Evolutionary conservation across 2,329 filamentous ascomycete species (phyloP).

Genomic region (Phoma herbarum): DNA sequence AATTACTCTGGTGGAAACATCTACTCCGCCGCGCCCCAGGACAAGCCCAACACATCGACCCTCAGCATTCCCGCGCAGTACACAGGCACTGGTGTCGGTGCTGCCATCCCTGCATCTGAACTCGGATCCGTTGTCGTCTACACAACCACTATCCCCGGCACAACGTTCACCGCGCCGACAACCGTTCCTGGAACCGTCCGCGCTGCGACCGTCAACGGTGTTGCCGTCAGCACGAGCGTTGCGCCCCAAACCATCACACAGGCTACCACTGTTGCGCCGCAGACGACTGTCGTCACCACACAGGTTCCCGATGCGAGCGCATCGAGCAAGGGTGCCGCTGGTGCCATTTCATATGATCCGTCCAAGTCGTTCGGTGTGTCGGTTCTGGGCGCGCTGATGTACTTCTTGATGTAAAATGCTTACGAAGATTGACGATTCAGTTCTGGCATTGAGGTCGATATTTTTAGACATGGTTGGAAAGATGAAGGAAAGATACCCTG

Average conservation of each 20-base stretch:
- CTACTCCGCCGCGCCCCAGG: slow-evolving; percentile 50
- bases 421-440: not conserved
- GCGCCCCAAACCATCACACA: slow-evolving; percentile 32
- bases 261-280: slow-evolving; percentile 36
- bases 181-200: slow-evolving; percentile 32
- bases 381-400: slow-evolving; percentile 38
- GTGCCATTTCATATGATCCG: slow-evolving; percentile 26
- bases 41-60: slow-evolving; percentile 56
- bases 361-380: slow-evolving; percentile 36
- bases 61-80: slow-evolving; percentile 57
- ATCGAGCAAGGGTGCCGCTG: slow-evolving; percentile 25
- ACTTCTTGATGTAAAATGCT: slow-evolving; percentile 18
- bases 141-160: slow-evolving; percentile 45
- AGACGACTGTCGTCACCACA: slow-evolving; percentile 32
- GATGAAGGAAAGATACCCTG: slow-evolving; percentile 34
- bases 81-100: slow-evolving; percentile 57
- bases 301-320: slow-evolving; percentile 14
- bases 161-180: slow-evolving; percentile 37
- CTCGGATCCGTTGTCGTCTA: slow-evolving; percentile 52
- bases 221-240: slow-evolving; percentile 30
- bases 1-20: slow-evolving; percentile 58
- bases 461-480: slow-evolving; percentile 13
- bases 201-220: slow-evolving; percentile 30
- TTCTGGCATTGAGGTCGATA: not conserved
- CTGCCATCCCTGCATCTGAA: slow-evolving; percentile 56